Evolutionary conservation across 2,329 filamentous ascomycete genomes (phyloP), one percentile per base, ranked within the genome.

Genomic region (Leptographium procerum): DNA sequence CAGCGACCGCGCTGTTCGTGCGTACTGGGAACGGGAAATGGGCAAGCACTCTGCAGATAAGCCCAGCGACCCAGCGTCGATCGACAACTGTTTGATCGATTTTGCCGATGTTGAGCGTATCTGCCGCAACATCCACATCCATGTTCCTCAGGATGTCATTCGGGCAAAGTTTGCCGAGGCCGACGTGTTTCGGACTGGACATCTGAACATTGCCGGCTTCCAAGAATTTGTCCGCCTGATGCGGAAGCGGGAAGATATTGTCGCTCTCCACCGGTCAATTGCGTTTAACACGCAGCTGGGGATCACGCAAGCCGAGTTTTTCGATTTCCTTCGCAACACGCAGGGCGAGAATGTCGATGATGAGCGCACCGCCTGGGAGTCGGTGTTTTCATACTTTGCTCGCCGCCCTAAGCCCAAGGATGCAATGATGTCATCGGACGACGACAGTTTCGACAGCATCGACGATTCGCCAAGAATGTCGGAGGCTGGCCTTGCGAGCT

Each of bases 81-180:
- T 77, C 7, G 83, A 83, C 31, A 81, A 86, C 7, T 83, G 83
- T 34, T 82, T 86, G 8, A 83, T 97, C 56, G 86, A 92, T 64
- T 83, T 95, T 57, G 77, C 79, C 19, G 88, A 88, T 13, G 86
- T 96, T 33, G 87, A 91, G 68, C 85, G 86, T 60, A 79, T 97
- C 16, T 97, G 94, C 73, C 87, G 88, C 61, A 91, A 87, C 66
- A 77, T 97, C 52, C 91, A 97, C 69, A 96, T 99, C 66, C 91
- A 96, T 70, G 90, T 89, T 66, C 88, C 90, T 2, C 83, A 86
- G 61, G 81, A 83, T 57, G 86, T 88, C 52, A 76, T 97, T 5
- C 83, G 82, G 58, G 77, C 80, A 34, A 88, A 87, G 65, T 96
- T 97, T 66, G 77, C 82, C 59, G 79, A 83, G 60, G 89, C 88